Evolutionary conservation across 2,329 filamentous ascomycete species (phyloP), one percentile per base, ranked within the genome.

Genomic region (Dryadomyces quercus-mongolicae): DNA sequence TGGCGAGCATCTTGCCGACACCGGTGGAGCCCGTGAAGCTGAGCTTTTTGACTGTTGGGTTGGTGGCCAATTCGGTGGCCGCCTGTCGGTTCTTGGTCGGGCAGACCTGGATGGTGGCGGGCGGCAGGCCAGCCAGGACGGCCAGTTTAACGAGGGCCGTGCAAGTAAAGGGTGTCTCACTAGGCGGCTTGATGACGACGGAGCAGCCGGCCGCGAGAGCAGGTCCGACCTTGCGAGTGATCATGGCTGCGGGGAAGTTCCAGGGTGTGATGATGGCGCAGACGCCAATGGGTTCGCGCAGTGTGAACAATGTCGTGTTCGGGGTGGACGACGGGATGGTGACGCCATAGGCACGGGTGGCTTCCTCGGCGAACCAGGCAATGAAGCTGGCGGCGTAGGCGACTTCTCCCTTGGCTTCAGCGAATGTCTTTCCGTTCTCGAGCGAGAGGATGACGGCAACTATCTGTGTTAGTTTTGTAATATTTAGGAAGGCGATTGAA

Each of bases 181-280:
- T 75, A 0, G 84, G 81, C n/a, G 82, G 81, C 67, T 88, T 88
- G 52, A 78, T 77, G 4, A 88, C 82, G 12, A 86, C 78, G 1
- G 84, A 84, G 66, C 84, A 87, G 48, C 84, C 84, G 20, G 84
- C 84, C 13, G 84, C 85, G 31, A 88, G 70, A 1, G 77, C 78
- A 0, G 79, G 66, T 0, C 63, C 71, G 16, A 69, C 62, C 55
- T 74, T 73, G 31, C 71, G 62, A 5, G 69, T 69, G 53, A 75
- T 70, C 75, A 78, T 77, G 16, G 72, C 73, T 7, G 70, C 67
- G 13, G 75, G 74, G 60, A 84, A 85, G 67, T 85, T 83, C 80
- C 78, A 77, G 25, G 83, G 84, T 13, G 81, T 84, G 59, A 86
- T 83, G 44, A 86, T 67, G 43, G 80, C 83, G 60, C 77, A 81